Evolutionary conservation across 140 eudicot genomes (phyloP).

Genomic region (Senecio squalidus): DNA sequence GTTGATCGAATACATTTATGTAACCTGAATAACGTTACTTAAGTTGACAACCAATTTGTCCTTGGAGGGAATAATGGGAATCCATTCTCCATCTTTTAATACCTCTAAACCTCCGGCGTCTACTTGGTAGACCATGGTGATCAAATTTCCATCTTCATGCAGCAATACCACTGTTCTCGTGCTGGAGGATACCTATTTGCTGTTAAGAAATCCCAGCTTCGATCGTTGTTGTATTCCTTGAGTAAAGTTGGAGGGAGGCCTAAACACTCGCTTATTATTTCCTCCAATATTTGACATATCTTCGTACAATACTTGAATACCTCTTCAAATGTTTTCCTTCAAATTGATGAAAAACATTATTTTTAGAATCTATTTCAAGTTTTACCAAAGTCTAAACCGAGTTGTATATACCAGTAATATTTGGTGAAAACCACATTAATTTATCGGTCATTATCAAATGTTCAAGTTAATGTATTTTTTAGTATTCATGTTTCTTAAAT

Average conservation of each 20-base stretch:
- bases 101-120: slow-evolving; percentile 56
- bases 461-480: too few relatives aligned
- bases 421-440: too few relatives aligned
- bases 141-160: slow-evolving; percentile 46
- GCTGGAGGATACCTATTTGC: slow-evolving; percentile 33
- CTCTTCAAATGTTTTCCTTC: slow-evolving; percentile 34
- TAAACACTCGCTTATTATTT: slow-evolving; percentile 42
- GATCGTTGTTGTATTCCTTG: slow-evolving; percentile 37
- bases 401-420: too few relatives aligned
- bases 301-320: slow-evolving; percentile 31
- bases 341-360: too few relatives aligned
- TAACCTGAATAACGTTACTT: slow-evolving; percentile 46
- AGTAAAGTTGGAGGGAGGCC: slow-evolving; percentile 40
- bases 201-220: slow-evolving; percentile 44
- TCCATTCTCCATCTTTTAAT: slow-evolving; percentile 39
- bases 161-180: slow-evolving; percentile 27
- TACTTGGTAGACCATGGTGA: slow-evolving; percentile 49
- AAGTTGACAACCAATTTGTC: slow-evolving; percentile 48
- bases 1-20: background rate
- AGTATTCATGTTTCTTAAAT: too few relatives aligned
- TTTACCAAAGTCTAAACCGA: too few relatives aligned
- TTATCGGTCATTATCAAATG: too few relatives aligned
- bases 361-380: too few relatives aligned
- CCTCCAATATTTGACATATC: slow-evolving; percentile 31
- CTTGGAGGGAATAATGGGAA: slow-evolving; percentile 26